Evolutionary conservation across 768 basidiomycete species (phyloP).

Genomic region (Trametes coccinea): DNA sequence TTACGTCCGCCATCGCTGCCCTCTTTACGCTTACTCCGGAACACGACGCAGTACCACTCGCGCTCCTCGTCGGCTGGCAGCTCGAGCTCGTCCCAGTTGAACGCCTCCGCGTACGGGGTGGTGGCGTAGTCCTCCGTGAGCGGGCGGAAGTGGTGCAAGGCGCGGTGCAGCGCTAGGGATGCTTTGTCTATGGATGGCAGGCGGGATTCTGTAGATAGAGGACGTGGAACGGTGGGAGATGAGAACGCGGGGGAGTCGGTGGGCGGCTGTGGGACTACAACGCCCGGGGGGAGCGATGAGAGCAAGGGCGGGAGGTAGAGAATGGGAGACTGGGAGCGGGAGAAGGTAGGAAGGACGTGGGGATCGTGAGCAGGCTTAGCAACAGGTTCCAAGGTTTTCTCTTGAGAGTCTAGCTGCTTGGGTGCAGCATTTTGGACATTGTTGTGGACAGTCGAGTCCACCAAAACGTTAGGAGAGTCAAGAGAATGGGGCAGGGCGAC

Average conservation of each 20-base stretch:
- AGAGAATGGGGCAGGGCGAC: neutral
- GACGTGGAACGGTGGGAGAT: constrained; percentile 31
- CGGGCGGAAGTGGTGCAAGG: constrained; percentile 76
- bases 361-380: constrained; percentile 42
- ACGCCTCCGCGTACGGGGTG: constrained; percentile 68
- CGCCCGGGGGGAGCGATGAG: constrained; percentile 63
- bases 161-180: constrained; percentile 83
- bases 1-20: constrained; percentile 70
- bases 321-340: constrained; percentile 47
- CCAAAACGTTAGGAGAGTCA: neutral
- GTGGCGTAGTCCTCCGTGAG: constrained; percentile 59
- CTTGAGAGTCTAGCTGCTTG: neutral
- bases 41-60: constrained; percentile 93
- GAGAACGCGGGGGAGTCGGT: constrained; percentile 21
- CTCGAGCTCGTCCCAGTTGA: constrained; percentile 81
- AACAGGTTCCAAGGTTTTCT: neutral
- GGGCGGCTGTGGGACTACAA: constrained; percentile 29
- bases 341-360: constrained; percentile 57
- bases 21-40: constrained; percentile 73
- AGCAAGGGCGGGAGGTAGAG: constrained; percentile 86
- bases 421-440: too few relatives aligned
- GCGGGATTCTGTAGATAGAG: constrained; percentile 66
- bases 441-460: neutral
- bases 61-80: constrained; percentile 72
- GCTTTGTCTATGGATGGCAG: constrained; percentile 85